Conservation (phyloP, 805 yeast genomes). For the Wickerhamomyces chambardii region DNA sequence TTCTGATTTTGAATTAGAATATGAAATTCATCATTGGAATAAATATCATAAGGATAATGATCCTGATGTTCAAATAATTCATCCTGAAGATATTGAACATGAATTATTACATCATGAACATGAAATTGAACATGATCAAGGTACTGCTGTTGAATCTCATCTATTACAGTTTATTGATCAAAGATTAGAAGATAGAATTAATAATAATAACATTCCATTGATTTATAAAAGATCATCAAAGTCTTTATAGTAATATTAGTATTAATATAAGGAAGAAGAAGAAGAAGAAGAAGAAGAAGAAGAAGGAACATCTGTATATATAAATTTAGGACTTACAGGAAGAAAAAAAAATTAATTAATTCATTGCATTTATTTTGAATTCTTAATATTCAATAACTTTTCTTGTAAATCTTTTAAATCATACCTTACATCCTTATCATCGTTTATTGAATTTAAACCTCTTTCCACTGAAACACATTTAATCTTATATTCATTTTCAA, state of each 20-base stretch:
- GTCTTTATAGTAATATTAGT: too few relatives aligned
- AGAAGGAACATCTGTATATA: too few relatives aligned
- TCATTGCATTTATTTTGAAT: too few relatives aligned
- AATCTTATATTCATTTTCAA: conserved; percentile 33
- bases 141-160: conserved; percentile 27
- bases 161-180: conserved; percentile 28
- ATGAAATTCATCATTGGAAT: conserved; percentile 93
- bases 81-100: conserved; percentile 79
- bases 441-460: too few relatives aligned
- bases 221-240: conserved; percentile 19
- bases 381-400: too few relatives aligned
- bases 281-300: too few relatives aligned
- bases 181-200: conserved; percentile 29
- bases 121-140: conserved; percentile 77
- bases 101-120: conserved; percentile 29
- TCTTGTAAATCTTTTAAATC: conserved; percentile 35
- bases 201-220: conserved; percentile 25
- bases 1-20: conserved; percentile 82
- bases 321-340: too few relatives aligned
- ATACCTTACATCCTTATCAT: conserved; percentile 20
- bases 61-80: conserved; percentile 74
- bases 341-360: not conserved
- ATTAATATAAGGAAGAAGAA: too few relatives aligned
- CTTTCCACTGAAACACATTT: conserved; percentile 32
- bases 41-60: conserved; percentile 68